A percentile compares a stretch with the other conserved stretches of the same genome.
Conservation (phyloP, 306 rosid species). For the Styphnolobium japonicum region DNA sequence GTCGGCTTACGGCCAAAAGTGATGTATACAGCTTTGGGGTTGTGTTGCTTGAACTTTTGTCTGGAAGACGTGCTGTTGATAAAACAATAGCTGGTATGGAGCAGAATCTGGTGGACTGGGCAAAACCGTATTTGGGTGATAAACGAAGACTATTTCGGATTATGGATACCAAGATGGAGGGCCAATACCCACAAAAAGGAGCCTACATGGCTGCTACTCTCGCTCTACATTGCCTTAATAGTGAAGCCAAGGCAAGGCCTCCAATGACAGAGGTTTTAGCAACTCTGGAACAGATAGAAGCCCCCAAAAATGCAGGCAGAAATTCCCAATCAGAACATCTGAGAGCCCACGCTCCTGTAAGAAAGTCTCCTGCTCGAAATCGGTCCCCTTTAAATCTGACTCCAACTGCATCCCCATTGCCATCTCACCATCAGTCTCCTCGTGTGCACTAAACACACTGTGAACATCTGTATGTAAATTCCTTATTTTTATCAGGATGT, state of each 20-base stretch:
- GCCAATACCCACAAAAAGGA: constrained; percentile 83
- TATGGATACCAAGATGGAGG: constrained; percentile 90
- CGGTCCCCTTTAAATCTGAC: constrained; percentile 46
- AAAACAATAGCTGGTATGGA: constrained; percentile 59
- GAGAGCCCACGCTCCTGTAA: constrained; percentile 21
- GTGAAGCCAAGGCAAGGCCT: constrained; percentile 83
- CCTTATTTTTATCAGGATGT: constrained; percentile 22
- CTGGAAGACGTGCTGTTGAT: constrained; percentile 81
- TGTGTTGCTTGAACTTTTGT: constrained; percentile 74
- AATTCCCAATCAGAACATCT: constrained; percentile 45
- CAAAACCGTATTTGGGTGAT: constrained; percentile 74
- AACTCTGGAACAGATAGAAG: constrained; percentile 60
- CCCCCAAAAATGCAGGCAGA: constrained; percentile 51
- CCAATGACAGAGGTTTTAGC: constrained; percentile 70
- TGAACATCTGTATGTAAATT: constrained; percentile 35
- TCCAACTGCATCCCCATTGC: constrained; percentile 62
- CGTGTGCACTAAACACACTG: constrained; percentile 23
- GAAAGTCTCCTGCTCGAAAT: constrained; percentile 51
- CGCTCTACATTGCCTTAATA: constrained; percentile 68
- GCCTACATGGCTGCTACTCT: constrained; percentile 75
- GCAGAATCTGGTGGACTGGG: constrained; percentile 88
- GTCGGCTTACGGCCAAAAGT: constrained; percentile 85
- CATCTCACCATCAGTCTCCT: constrained; percentile 51
- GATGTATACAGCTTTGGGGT: constrained; percentile 96
- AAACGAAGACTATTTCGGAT: constrained; percentile 74